Base-by-base conservation (phyloP, 345 rosid species). In the Zanthoxylum bungeanum region DNA sequence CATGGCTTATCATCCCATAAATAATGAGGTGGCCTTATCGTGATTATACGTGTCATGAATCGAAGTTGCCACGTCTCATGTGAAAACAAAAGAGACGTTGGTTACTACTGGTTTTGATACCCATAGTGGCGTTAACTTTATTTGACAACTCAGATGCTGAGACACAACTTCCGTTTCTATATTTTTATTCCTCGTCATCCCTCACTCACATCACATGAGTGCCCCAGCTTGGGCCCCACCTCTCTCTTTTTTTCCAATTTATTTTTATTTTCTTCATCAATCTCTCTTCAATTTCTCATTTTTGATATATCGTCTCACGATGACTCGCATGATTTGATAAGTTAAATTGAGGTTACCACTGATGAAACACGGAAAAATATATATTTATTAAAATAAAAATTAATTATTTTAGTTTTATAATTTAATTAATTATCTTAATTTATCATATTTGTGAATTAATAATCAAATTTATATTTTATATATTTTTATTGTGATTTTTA, bases 21-120 rank as follows among this genome's bases (percentile, higher is more conserved):
- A 58, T 19, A 33, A 21, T 24, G 65, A 14, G 60, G 57, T 46
- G 58, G 33, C 59, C 30, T 50, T 64, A 78, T 59, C 34, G 81
- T 71, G 77, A 52, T 7, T 21, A 0, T 62, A 79, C 82, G 85
- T 77, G 84, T 55, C 82, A 0, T 39, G 25, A n/a, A 4, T 1
- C 0, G 2, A 16, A 2, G 7, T 7, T 0, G 59, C 68, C 78
- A 74, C 70, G 70, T 81, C 58, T 46, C 30, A 9, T 0, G 12
- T 14, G 9, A 47, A 4, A 77, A 70, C 82, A 75, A 81, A 74
- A 39, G 64, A 76, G 75, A 52, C 49, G 85, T 79, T 59, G n/a
- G 50, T n/a, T n/a, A n/a, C n/a, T n/a, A n/a, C n/a, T n/a, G n/a
- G n/a, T n/a, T n/a, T n/a, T n/a, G n/a, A n/a, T n/a, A n/a, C n/a